Base-by-base conservation (phyloP, 192 early-diverging fungal genomes). In the Podochytrium sp. region DNA sequence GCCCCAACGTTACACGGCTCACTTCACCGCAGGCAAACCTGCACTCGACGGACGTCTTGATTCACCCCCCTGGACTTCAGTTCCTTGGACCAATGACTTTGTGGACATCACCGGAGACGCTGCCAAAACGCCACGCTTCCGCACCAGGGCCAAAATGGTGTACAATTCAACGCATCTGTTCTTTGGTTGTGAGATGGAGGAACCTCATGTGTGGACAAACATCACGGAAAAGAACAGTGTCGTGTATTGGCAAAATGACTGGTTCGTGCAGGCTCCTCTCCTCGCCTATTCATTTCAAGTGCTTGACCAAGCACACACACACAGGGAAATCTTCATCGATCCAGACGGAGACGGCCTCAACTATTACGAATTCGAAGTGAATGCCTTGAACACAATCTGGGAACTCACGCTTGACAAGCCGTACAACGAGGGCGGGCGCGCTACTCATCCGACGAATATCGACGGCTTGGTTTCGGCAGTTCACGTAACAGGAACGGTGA, bases 131-230 rank as follows among this genome's bases (percentile, higher is more conserved):
- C 66, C 66, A 12, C 69, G 69, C 3, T 71, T 71, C 56, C 53
- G 53, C 5, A 71, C 69, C 6, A 30, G 69, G 6, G 38, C 69
- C 12, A 71, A 71, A 34, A 57, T 71, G 69, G 33, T 71, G 3
- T 71, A 39, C 20, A 57, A 71, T 41, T 5, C 18, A 30, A 57
- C 35, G 20, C 60, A 42, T 33, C 42, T 71, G 10, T 71, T 60
- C 69, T 35, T 71, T 59, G 69, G 20, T 16, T n/a, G 27, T 37
- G 69, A 71, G 34, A 57, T 71, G 55, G 69, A 71, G 30, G 69
- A 71, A 38, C 69, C 69, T 2, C 69, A 71, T 60, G 69, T 71
- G 5, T 71, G 69, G 69, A 71, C 69, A 57, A 71, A 71, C 32
- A 71, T 71, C 14, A 38, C 33, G 12, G 56, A 71, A 47, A 71